Percentiles rank a stretch among this genome's conserved stretches.
Conservation (phyloP, 129 eudicot genomes). For the Arctium minus region DNA sequence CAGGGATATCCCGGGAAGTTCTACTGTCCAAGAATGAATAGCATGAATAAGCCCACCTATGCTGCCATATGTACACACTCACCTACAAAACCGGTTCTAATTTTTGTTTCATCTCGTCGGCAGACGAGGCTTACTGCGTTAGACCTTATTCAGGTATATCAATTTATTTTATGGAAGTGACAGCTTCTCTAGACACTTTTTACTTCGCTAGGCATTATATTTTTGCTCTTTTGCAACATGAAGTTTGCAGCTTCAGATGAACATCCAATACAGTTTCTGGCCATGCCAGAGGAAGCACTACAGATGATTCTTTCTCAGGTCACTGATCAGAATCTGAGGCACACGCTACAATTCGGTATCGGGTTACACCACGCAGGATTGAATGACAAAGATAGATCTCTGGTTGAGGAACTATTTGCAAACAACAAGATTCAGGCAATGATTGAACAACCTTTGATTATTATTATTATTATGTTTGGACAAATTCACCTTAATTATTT, state of each 20-base stretch:
- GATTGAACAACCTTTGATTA: background rate
- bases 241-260: constrained; percentile 98
- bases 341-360: constrained; percentile 91
- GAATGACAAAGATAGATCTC: constrained; percentile 90
- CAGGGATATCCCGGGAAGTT: constrained; percentile 99
- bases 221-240: constrained; percentile 22
- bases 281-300: constrained; percentile 72
- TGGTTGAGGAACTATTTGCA: constrained; percentile 95
- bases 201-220: background rate
- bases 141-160: constrained; percentile 89
- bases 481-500: background rate
- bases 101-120: constrained; percentile 97
- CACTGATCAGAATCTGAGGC: constrained; percentile 92
- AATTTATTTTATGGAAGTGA: background rate
- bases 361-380: constrained; percentile 98
- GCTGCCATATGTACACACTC: constrained; percentile 98
- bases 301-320: constrained; percentile 96
- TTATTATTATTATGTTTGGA: background rate
- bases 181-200: constrained; percentile 4
- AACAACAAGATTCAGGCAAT: constrained; percentile 95
- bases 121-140: constrained; percentile 97
- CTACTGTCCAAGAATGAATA: constrained; percentile 98
- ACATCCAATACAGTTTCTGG: constrained; percentile 79
- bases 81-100: constrained; percentile 92
- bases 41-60: constrained; percentile 97